These are phyloP conservation scores for Leonotis leonurus DNA, from an alignment of 257 asterid species.

Conservation along the genomic window DNA sequence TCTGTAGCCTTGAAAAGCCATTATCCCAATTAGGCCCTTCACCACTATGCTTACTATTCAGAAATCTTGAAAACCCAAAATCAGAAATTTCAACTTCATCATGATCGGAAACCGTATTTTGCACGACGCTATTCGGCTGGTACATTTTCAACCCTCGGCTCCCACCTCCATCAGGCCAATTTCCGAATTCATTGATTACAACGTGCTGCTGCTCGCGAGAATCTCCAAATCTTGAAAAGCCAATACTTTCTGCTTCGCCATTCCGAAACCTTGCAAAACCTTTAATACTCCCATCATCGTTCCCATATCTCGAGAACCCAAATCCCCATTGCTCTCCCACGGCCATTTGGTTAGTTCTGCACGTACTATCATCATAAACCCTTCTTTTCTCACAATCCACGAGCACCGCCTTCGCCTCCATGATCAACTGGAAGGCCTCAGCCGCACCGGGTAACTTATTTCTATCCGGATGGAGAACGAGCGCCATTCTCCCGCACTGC, in stretches of 20 bases:
- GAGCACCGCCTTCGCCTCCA: conserved; percentile 45
- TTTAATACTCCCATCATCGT: background rate
- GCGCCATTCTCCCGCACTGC: conserved; percentile 42
- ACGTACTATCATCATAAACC: conserved; percentile 4
- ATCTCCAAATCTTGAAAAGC: background rate
- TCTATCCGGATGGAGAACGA: conserved; percentile 57
- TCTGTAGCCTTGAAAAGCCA: too few relatives aligned
- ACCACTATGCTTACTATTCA: too few relatives aligned
- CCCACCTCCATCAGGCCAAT: too few relatives aligned
- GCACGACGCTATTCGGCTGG: too few relatives aligned
- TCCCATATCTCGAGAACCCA: background rate
- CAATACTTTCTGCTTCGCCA: background rate
- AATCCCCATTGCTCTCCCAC: too few relatives aligned
- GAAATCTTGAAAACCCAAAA: too few relatives aligned
- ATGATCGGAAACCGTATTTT: background rate
- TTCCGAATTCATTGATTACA: too few relatives aligned
- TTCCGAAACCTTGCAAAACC: background rate
- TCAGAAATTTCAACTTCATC: background rate
- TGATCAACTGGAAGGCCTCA: conserved; percentile 46
- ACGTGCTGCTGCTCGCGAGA: too few relatives aligned
- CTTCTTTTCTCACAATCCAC: conserved; percentile 19
- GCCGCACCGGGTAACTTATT: conserved; percentile 50
- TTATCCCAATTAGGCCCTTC: too few relatives aligned
- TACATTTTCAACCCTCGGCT: too few relatives aligned
- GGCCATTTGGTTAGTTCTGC: background rate